phyloP scores from a whole-genome alignment of 352 stramenopile genomes.

The Albugo laibachii region DNA sequence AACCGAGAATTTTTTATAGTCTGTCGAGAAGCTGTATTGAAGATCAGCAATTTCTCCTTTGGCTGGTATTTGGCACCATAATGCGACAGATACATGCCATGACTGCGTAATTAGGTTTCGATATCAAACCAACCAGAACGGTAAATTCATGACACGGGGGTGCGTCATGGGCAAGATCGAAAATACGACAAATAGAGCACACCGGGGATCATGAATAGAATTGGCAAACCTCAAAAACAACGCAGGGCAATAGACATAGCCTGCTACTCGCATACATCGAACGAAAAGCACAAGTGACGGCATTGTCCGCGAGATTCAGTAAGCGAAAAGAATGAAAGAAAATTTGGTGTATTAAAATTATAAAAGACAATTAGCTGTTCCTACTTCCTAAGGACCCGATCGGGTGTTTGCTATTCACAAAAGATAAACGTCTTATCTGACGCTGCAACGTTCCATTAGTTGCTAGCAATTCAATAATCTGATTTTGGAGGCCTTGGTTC shows the following conservation, averaged over 20 bases:
- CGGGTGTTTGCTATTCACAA: too few relatives aligned
- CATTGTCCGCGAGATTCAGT: too few relatives aligned
- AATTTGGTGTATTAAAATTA: too few relatives aligned
- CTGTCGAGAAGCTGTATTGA: too few relatives aligned
- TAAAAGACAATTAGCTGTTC: too few relatives aligned
- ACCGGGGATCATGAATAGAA: conserved; percentile 30
- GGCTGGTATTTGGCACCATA: conserved; percentile 55
- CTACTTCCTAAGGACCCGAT: too few relatives aligned
- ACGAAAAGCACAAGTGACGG: conserved; percentile 71
- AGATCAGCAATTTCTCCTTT: conserved; percentile 62
- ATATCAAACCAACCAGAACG: conserved; percentile 19
- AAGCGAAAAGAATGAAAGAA: too few relatives aligned
- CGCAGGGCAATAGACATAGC: conserved; percentile 68
- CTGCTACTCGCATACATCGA: conserved; percentile 56
- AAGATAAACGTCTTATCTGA: too few relatives aligned
- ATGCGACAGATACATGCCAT: conserved; percentile 11
- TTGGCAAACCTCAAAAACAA: conserved; percentile 55
- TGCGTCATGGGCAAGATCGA: conserved; percentile 17
- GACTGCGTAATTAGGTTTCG: background rate
- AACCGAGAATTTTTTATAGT: too few relatives aligned
- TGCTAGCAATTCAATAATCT: too few relatives aligned
- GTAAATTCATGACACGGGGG: conserved; percentile 37
- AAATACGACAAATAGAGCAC: conserved; percentile 43
- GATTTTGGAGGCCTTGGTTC: too few relatives aligned
- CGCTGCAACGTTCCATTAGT: too few relatives aligned